Evolutionary conservation across 352 stramenopile species (phyloP).

Genomic region (Phytophthora pistaciae): DNA sequence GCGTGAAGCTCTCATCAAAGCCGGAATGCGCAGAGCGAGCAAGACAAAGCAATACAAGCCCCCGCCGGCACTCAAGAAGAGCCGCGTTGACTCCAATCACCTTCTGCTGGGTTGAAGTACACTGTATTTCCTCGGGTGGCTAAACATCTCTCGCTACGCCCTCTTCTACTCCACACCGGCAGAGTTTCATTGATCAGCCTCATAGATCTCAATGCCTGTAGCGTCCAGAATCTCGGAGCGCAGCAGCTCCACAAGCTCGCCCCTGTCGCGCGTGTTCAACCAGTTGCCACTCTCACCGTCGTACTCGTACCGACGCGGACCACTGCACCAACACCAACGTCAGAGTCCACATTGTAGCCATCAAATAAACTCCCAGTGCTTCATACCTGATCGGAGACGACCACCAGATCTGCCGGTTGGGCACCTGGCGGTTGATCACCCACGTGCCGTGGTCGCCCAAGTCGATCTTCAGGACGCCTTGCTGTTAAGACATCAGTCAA

Average conservation of each 20-base stretch:
- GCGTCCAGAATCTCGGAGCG: constrained; percentile 80
- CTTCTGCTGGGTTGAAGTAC: constrained; percentile 15
- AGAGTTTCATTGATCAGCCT: constrained; percentile 1
- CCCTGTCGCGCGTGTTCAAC: constrained; percentile 85
- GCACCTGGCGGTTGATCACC: constrained; percentile 98
- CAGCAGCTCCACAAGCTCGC: constrained; percentile 79
- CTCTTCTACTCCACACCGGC: constrained; percentile 12
- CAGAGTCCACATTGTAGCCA: not conserved
- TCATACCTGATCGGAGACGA: constrained; percentile 94
- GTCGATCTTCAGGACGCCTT: constrained; percentile 97
- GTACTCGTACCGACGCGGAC: constrained; percentile 92
- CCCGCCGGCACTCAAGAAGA: constrained; percentile 3
- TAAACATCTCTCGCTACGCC: constrained; percentile 13
- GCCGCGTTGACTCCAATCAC: constrained; percentile 9
- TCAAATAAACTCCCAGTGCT: not conserved
- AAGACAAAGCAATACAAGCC: constrained; percentile 16
- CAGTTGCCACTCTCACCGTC: constrained; percentile 72
- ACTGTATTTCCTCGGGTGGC: constrained; percentile 17
- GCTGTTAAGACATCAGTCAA: constrained; percentile 49
- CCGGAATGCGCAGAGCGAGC: constrained; percentile 16
- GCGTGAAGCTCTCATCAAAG: constrained; percentile 10
- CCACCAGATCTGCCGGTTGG: constrained; percentile 98
- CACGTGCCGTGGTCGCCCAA: constrained; percentile 95
- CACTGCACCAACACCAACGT: constrained; percentile 43
- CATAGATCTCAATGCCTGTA: constrained; percentile 86